Evolutionary conservation across 495 filamentous ascomycete genomes (phyloP).

Genomic region (Letharia columbiana): DNA sequence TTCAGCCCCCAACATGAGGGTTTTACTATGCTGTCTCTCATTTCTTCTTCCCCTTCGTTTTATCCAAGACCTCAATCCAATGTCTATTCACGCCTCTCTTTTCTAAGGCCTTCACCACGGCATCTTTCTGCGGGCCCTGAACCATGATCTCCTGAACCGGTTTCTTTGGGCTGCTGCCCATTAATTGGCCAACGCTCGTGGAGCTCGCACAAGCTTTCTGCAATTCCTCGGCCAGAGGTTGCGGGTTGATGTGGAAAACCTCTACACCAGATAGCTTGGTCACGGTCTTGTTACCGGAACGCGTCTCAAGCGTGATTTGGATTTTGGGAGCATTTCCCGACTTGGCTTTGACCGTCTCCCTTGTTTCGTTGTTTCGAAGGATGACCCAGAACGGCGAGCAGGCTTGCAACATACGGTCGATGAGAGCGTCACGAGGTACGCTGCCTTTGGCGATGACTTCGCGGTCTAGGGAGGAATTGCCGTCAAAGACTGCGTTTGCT

Average conservation of each 20-base stretch:
- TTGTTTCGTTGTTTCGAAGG: constrained; percentile 44
- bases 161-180: constrained; percentile 50
- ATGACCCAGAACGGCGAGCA: constrained; percentile 50
- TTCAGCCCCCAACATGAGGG: neutral
- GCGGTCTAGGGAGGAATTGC: constrained; percentile 42
- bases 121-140: constrained; percentile 59
- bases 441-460: constrained; percentile 50
- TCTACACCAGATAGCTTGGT: constrained; percentile 58
- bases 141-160: constrained; percentile 63
- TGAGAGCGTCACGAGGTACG: constrained; percentile 54
- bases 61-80: constrained; percentile 60
- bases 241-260: constrained; percentile 52
- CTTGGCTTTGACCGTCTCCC: constrained; percentile 51
- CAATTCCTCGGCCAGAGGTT: constrained; percentile 56
- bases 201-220: constrained; percentile 64
- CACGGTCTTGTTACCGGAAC: constrained; percentile 60
- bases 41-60: constrained; percentile 62
- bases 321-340: constrained; percentile 53
- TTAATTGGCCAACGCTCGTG: constrained; percentile 55
- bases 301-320: constrained; percentile 51
- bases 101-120: constrained; percentile 51
- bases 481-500: constrained; percentile 51
- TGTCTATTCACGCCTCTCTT: constrained; percentile 49
- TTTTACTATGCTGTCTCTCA: neutral
- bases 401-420: constrained; percentile 49